These are phyloP conservation scores for Pholiota adiposa DNA, from an alignment of 1,284 basidiomycete species.

Conservation along the genomic window DNA sequence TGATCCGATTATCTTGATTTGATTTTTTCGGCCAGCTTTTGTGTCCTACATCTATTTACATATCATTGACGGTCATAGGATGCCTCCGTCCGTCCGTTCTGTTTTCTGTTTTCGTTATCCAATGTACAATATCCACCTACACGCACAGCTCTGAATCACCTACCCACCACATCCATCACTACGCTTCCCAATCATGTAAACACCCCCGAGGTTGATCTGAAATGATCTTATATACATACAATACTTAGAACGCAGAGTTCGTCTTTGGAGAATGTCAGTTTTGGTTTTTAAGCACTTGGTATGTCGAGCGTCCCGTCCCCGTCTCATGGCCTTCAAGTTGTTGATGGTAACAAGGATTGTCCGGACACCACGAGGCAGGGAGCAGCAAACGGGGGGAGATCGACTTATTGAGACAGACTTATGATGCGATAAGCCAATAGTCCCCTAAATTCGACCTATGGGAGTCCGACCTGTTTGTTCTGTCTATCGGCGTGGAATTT, in stretches of 20 bases:
- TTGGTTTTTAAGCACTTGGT: no score
- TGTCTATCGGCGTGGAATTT: no score
- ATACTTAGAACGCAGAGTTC: background rate
- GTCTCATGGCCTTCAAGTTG: no score
- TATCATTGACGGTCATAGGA: background rate
- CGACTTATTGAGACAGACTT: no score
- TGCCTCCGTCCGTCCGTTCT: background rate
- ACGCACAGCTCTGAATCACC: background rate
- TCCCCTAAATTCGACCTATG: no score
- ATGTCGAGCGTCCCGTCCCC: no score
- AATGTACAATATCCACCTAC: slow-evolving; percentile 2
- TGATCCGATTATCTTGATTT: background rate
- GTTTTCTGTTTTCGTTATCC: background rate
- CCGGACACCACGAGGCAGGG: no score
- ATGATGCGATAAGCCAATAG: no score
- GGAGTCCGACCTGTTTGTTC: no score
- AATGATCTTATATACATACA: background rate
- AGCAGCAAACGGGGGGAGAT: no score
- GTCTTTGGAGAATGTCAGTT: no score
- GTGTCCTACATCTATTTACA: background rate
- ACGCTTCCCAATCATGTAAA: background rate
- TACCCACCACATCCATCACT: background rate
- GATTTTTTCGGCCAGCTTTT: background rate
- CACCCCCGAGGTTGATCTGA: background rate
- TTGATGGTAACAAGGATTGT: no score